These are phyloP conservation scores for Marchantia paleacea DNA, from an alignment of 225 moss, liverwort and hornwort species.

Conservation along the genomic window DNA sequence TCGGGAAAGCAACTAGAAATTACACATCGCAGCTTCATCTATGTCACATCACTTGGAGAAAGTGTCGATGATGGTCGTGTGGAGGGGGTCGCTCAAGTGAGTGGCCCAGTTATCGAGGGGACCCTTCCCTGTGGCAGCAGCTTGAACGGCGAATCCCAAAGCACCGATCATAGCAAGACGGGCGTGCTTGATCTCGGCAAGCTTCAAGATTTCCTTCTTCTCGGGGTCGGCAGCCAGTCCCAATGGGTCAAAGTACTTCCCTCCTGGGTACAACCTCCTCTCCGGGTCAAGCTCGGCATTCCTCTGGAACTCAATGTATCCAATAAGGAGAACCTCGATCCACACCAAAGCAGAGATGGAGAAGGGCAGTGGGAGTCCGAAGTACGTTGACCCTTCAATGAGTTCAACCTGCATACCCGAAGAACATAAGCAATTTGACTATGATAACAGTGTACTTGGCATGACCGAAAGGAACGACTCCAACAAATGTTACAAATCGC, in stretches of 20 bases:
- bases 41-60: conserved; percentile 69
- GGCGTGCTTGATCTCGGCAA: conserved; percentile 98
- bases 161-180: conserved; percentile 96
- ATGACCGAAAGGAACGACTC: background rate
- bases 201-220: conserved; percentile 75
- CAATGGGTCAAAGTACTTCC: conserved; percentile 89
- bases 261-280: conserved; percentile 81
- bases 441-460: too few relatives aligned
- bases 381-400: conserved; percentile 74
- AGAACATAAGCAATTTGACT: too few relatives aligned
- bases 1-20: conserved; percentile 22
- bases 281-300: conserved; percentile 86
- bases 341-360: conserved; percentile 69
- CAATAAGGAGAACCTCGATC: conserved; percentile 79
- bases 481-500: background rate
- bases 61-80: conserved; percentile 98
- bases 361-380: conserved; percentile 84
- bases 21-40: conserved; percentile 16
- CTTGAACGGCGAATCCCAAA: conserved; percentile 88
- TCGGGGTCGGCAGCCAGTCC: conserved; percentile 74
- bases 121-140: conserved; percentile 94
- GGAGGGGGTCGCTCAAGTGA: conserved; percentile 92
- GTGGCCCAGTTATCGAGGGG: conserved; percentile 98
- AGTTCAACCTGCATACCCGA: conserved; percentile 56
- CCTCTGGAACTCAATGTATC: conserved; percentile 92